Base-by-base conservation (phyloP, 306 rosid genomes). In the Oxytropis ochrocephala region DNA sequence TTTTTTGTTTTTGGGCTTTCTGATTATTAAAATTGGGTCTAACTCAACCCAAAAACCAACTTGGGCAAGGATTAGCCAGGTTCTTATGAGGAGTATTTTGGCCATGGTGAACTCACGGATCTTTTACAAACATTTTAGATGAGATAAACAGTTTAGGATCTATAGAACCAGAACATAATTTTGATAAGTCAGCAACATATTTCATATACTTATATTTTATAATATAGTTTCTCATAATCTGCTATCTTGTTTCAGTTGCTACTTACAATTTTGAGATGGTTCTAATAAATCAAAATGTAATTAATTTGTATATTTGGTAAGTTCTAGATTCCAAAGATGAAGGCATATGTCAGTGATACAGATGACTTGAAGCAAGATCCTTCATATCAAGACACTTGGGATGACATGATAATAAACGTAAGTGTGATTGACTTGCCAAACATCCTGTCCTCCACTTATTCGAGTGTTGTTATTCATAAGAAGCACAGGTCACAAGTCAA, bases 321-420 rank as follows among this genome's bases (percentile, higher is more conserved):
- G 97, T 85, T 93, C 94, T 93, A 93, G 98, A 93, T 93, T 82
- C 97, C 98, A 56, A 93, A 93, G 85, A 90, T 93, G 96, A 93
- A 90, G 96, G 97, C 98, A 27, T 93, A 88, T 88, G 84, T 93
- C 75, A 88, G 98, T 72, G 98, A 93, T 80, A 78, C 97, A 4
- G 98, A 93, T 79, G 97, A 93, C 87, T 87, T 93, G 82, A 90
- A 78, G 79, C 94, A 88, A 73, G 96, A 93, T 84, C 89, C 87
- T 5, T 83, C 87, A 27, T 90, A 81, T 82, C 97, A 93, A 82
- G 98, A 93, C 69, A 93, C 97, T 63, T 93, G 98, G 98, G 98
- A 93, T 11, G 91, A 93, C 88, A 93, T 93, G 98, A 88, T 93
- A 79, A 83, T 93, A 75, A 77, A 90, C 42, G 98, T 90, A 80